These are phyloP conservation scores for Nakazawaea populi DNA, from an alignment of 805 yeast species.

Conservation along the genomic window DNA sequence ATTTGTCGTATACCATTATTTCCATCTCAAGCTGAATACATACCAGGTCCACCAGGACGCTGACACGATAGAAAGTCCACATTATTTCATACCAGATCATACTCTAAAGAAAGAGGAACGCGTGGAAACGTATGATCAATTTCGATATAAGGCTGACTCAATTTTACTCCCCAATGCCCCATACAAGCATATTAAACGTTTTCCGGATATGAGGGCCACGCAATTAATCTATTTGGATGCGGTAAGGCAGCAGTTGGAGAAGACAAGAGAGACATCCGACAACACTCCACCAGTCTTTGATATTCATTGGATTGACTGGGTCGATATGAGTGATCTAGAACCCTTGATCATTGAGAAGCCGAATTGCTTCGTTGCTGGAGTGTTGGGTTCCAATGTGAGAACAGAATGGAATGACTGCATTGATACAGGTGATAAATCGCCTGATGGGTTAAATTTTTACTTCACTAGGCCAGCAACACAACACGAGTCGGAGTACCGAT, in stretches of 20 bases:
- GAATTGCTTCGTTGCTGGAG: slow-evolving; percentile 38
- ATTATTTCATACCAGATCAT: background rate
- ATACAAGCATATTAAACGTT: slow-evolving; percentile 26
- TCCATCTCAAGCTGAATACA: background rate
- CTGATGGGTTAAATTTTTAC: slow-evolving; percentile 17
- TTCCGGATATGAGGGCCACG: slow-evolving; percentile 28
- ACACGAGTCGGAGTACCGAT: slow-evolving; percentile 30
- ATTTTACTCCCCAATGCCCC: slow-evolving; percentile 33
- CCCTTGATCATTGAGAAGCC: slow-evolving; percentile 33
- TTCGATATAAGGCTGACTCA: slow-evolving; percentile 26
- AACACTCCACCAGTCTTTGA: slow-evolving; percentile 28
- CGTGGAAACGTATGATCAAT: slow-evolving; percentile 10
- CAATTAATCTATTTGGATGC: slow-evolving; percentile 26
- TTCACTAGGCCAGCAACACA: slow-evolving; percentile 21
- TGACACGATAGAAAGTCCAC: background rate
- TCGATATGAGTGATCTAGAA: slow-evolving; percentile 36
- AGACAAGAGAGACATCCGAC: slow-evolving; percentile 18
- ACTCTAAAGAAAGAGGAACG: background rate
- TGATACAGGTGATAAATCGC: slow-evolving; percentile 17
- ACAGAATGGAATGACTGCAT: slow-evolving; percentile 35
- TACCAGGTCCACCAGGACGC: background rate
- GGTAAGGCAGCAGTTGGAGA: slow-evolving; percentile 22
- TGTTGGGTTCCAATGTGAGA: slow-evolving; percentile 31
- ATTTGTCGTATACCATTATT: slow-evolving; percentile 1
- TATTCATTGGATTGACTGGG: slow-evolving; percentile 55